Evolutionary conservation across 495 filamentous ascomycete genomes (phyloP).

Genomic region (Hypoxylon intermedium): DNA sequence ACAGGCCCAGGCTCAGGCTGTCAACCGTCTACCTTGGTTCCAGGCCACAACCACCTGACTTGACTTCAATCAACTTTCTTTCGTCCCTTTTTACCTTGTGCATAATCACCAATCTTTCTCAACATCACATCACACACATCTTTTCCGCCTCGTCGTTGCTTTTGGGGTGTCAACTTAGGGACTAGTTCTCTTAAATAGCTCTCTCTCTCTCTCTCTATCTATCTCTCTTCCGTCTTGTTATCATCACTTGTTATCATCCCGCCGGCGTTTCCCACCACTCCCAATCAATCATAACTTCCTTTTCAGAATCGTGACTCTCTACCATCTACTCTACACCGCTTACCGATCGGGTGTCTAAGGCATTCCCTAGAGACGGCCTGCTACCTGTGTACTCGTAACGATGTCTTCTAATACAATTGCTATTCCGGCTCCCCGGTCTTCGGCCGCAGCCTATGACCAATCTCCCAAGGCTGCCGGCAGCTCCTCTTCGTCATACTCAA

Average conservation of each 20-base stretch:
- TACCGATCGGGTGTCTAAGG: slow-evolving; percentile 5
- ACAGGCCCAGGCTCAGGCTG: too few relatives aligned
- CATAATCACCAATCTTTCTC: slow-evolving; percentile 31
- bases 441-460: slow-evolving; percentile 44
- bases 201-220: slow-evolving; percentile 12
- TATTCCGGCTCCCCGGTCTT: slow-evolving; percentile 54
- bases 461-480: slow-evolving; percentile 50
- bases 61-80: slow-evolving; percentile 30
- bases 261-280: slow-evolving; percentile 23
- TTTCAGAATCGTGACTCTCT: slow-evolving; percentile 4
- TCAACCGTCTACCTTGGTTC: neutral
- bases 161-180: slow-evolving; percentile 2
- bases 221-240: slow-evolving; percentile 14
- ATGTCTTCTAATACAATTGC: slow-evolving; percentile 61
- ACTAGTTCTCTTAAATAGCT: neutral
- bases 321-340: slow-evolving; percentile 15
- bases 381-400: neutral
- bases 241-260: slow-evolving; percentile 12
- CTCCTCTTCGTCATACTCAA: slow-evolving; percentile 62
- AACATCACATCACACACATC: slow-evolving; percentile 19
- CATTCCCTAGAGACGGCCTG: slow-evolving; percentile 6
- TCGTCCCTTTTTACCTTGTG: slow-evolving; percentile 28
- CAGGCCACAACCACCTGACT: slow-evolving; percentile 26
- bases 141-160: slow-evolving; percentile 19
- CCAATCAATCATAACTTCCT: slow-evolving; percentile 2